phyloP scores from a whole-genome alignment of 2,329 filamentous ascomycete species.

The Drechslera avenae region DNA sequence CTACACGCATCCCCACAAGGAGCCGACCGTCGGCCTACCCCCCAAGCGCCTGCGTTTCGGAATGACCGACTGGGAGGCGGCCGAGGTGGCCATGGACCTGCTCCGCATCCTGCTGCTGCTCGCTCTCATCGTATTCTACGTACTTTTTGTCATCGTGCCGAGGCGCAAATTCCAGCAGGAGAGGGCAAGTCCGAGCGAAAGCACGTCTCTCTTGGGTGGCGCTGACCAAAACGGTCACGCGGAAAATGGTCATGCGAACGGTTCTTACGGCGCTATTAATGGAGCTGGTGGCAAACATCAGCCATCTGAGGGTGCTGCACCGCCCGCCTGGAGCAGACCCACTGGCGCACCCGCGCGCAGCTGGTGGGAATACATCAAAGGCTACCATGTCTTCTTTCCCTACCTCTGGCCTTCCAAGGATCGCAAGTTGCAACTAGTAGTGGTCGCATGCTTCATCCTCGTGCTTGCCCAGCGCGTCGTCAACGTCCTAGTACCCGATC shows the following conservation, averaged over 20 bases:
- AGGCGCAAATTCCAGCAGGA: constrained; percentile 28
- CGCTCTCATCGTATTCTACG: constrained; percentile 64
- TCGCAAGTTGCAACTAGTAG: constrained; percentile 73
- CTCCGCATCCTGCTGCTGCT: constrained; percentile 71
- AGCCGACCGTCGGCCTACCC: constrained; percentile 56
- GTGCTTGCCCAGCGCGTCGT: constrained; percentile 80
- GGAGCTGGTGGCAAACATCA: constrained; percentile 51
- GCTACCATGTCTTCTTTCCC: constrained; percentile 92
- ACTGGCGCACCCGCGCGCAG: constrained; percentile 83
- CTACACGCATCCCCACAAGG: constrained; percentile 70
- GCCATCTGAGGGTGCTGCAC: constrained; percentile 60
- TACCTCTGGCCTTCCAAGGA: constrained; percentile 95
- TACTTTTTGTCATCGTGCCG: constrained; percentile 55
- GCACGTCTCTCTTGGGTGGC: constrained; percentile 65
- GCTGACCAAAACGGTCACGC: constrained; percentile 51
- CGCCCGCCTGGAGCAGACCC: constrained; percentile 85
- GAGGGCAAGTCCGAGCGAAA: constrained; percentile 56
- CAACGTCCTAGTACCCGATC: constrained; percentile 83
- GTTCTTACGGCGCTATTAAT: constrained; percentile 59
- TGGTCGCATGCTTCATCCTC: constrained; percentile 80
- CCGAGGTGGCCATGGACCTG: constrained; percentile 70
- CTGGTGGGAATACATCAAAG: constrained; percentile 95
- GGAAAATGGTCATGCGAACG: constrained; percentile 57
- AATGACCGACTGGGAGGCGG: constrained; percentile 65
- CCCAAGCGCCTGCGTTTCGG: constrained; percentile 30